Conservation (phyloP, 768 basidiomycete species). For the Termitomyces sp. region DNA sequence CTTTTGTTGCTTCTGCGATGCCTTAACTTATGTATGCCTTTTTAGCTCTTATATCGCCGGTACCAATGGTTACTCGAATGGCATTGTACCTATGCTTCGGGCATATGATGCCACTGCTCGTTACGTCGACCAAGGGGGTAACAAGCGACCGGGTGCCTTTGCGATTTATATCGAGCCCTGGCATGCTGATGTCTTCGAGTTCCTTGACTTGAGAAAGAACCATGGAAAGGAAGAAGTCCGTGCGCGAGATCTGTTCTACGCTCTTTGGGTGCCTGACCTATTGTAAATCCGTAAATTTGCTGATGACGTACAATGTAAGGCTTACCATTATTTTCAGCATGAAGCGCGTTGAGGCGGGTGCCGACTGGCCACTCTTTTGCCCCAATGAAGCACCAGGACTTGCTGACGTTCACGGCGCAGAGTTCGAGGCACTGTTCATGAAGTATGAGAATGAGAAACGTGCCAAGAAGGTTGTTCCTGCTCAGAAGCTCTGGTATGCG, state of each 20-base stretch:
- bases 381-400: constrained; percentile 93
- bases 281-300: constrained; percentile 51
- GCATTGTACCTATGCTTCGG: constrained; percentile 98
- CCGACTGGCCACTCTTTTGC: constrained; percentile 95
- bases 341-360: constrained; percentile 90
- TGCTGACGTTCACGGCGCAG: constrained; percentile 81
- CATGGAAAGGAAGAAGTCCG: constrained; percentile 98
- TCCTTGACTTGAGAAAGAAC: constrained; percentile 97
- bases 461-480: constrained; percentile 76
- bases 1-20: constrained; percentile 5
- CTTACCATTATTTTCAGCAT: constrained; percentile 48
- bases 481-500: constrained; percentile 98
- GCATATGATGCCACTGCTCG: constrained; percentile 97
- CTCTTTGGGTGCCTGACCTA: constrained; percentile 95
- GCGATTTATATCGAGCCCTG: constrained; percentile 99
- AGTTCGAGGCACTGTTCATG: constrained; percentile 83
- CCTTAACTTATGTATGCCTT: neutral
- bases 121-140: constrained; percentile 98
- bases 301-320: neutral
- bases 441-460: constrained; percentile 89
- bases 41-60: constrained; percentile 94
- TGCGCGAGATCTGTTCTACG: constrained; percentile 96
- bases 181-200: constrained; percentile 97
- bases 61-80: constrained; percentile 98
- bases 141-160: constrained; percentile 98